Evolutionary conservation across 2,329 filamentous ascomycete species (phyloP), one percentile per base, ranked within the genome.

Genomic region (Aspergillus viridinutans): DNA sequence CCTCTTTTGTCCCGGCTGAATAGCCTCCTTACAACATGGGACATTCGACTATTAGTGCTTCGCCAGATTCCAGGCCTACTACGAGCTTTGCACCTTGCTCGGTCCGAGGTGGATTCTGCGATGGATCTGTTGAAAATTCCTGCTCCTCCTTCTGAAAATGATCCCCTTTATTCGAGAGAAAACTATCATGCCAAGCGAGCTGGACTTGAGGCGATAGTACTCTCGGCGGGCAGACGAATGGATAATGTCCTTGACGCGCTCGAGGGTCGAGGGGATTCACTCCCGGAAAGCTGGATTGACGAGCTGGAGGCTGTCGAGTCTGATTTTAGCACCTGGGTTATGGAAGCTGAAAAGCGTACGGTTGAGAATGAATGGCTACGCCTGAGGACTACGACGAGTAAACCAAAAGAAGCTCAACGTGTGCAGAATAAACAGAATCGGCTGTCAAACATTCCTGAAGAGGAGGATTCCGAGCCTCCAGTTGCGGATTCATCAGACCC

Each of bases 241-340:
- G 94, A 99, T 71, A 84, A 82, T 52, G 91, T 97, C 83, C 81
- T 99, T 14, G 92, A 99, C 73, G 82, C 85, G 32, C 80, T 97
- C 2, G 94, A 97, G 72, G 92, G 91, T 1, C 81, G 86, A 54
- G 81, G 88, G 47, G 94, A 99, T 67, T 90, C 89, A 0, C 78
- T 99, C 9, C 94, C 94, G 0, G 89, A 95, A 43, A 72, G 78
- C 28, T 99, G 93, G 94, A 85, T 97, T 55, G 90, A 96, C 65
- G 83, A 87, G 4, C 88, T 97, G 76, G 94, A 97, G 71, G 75
- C 77, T 0, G 79, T 95, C 4, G 94, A 99, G 72, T 79, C 82
- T 10, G 83, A 87, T 29, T 96, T 93, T 72, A 84, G 86, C 7
- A 83, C 86, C 25, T 99, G 94, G 94, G 85, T 87, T 47, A 86